Evolutionary conservation across 2,329 filamentous ascomycete genomes (phyloP), one percentile per base, ranked within the genome.

Genomic region (Diaporthe australafricana): DNA sequence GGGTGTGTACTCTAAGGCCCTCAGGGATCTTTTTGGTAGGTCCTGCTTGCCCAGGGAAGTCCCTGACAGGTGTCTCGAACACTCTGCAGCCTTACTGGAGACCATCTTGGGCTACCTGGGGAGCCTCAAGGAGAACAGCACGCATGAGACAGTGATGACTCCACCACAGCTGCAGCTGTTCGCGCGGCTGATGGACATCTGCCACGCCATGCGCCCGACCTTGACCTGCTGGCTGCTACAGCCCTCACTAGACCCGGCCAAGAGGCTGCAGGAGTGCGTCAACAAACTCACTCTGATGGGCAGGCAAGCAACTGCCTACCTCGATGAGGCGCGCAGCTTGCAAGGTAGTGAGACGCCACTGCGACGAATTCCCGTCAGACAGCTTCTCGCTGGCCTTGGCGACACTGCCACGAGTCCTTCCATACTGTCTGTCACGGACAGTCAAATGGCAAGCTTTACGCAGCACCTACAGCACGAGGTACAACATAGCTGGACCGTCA

Each of bases 1-100:
- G 8, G 84, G 88, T 53, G 82, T 88, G 22, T 90, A 89, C 74
- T 78, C 81, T 27, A 80, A 81, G 35, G 87, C 86, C 2, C 71
- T 89, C 11, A 77, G 80, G 35, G 75, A 77, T 16, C 75, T 83
- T 4, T 77, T 88, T 22, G 77, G 76, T 6, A 76, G 77, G 20
- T 78, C 80, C 7, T 78, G 78, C 22, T 72, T 84, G 25, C 79
- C 84, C 17, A 79, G 77, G 40, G 82, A 85, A 70, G 77, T 87
- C 25, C 76, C 75, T 27, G 78, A 80, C 17, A 78, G 78, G 5
- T 78, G 79, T 65, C 71, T 84, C 67, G 75, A 75, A 9, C 79
- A 81, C 20, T 70, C 85, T 25, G 62, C 80, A 16, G 73, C 75
- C 7, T 74, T 84, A 0, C 56, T 86, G n/a, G 75, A 74, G 45